Evolutionary conservation across 352 stramenopile species (phyloP), one percentile per base, ranked within the genome.

Genomic region (Globisporangium barbulae): DNA sequence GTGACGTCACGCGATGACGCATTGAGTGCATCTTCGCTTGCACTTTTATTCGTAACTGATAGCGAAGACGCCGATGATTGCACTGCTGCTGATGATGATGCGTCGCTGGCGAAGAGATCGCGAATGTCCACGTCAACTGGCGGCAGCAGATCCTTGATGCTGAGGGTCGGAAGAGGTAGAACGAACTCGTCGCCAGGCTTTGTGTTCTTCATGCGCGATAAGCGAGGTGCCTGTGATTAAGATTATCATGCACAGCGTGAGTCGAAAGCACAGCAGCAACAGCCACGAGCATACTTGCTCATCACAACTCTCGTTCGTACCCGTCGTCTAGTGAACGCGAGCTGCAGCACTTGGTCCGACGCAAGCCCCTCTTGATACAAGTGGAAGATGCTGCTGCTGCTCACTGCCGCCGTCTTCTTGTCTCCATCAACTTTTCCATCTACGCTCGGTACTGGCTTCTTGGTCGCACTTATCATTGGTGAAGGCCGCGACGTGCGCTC

Each of bases 341-440:
- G 64, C 39, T 85, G 83, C 39, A 91, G 69, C 33, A 78, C 73
- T 47, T 90, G 83, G 17, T 89, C 75, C 0, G 76, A 37, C 8
- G 57, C 48, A 30, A 84, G 52, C 5, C 83, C 83, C 59, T 77
- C 63, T 53, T 91, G 83, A 54, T 91, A 91, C n/a, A 91, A 71
- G 30, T 75, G 71, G 60, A 90, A 90, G 25, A 87, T 65, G 28
- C 56, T 67, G 28, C 50, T 33, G 17, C 37, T 33, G 35, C 22
- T 9, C 19, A 37, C 22, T 35, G 35, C 55, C 35, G 10, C 2
- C 54, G 13, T 49, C 25, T 6, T 22, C 63, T 25, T 56, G 35
- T 4, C 12, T 31, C 10, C 30, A 10, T 6, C 19, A 48, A 22
- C 19, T 13, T 30, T 28, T 6, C 5, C 52, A 28, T 30, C 44